phyloP scores from a whole-genome alignment of 495 filamentous ascomycete species.

The Aspergillus haitiensis region DNA sequence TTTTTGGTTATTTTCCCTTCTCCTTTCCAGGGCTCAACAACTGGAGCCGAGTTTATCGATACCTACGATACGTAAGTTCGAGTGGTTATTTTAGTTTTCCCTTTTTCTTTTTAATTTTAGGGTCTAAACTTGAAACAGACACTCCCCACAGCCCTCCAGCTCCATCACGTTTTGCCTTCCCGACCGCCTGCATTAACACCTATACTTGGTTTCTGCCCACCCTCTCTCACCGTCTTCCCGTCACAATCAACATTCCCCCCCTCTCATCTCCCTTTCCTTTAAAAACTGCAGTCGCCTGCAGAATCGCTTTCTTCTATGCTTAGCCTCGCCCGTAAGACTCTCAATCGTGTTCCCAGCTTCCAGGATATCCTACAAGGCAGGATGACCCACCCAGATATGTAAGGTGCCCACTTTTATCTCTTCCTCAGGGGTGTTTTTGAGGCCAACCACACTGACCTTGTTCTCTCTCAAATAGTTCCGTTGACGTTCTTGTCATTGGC shows the following conservation, averaged over 20 bases:
- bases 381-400: constrained; percentile 58
- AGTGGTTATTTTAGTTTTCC: not conserved
- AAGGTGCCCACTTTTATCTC: constrained; percentile 26
- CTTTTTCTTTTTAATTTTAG: constrained; percentile 11
- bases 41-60: constrained; percentile 12
- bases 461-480: constrained; percentile 57
- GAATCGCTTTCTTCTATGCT: constrained; percentile 48
- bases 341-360: constrained; percentile 59
- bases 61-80: constrained; percentile 5
- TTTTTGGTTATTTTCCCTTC: constrained; percentile 2
- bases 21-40: constrained; percentile 17
- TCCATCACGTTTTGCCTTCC: constrained; percentile 29
- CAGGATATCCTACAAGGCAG: constrained; percentile 60
- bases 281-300: constrained; percentile 36
- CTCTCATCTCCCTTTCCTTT: constrained; percentile 26
- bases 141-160: constrained; percentile 22
- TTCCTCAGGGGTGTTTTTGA: constrained; percentile 18
- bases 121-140: constrained; percentile 46
- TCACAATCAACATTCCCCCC: constrained; percentile 24
- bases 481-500: constrained; percentile 98
- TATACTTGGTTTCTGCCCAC: constrained; percentile 22
- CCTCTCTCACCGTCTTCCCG: constrained; percentile 37
- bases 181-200: constrained; percentile 21
- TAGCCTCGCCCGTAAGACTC: constrained; percentile 51
- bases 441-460: constrained; percentile 24